Evolutionary conservation across 495 filamentous ascomycete genomes (phyloP).

Genomic region (Hypoxylon trugodes): DNA sequence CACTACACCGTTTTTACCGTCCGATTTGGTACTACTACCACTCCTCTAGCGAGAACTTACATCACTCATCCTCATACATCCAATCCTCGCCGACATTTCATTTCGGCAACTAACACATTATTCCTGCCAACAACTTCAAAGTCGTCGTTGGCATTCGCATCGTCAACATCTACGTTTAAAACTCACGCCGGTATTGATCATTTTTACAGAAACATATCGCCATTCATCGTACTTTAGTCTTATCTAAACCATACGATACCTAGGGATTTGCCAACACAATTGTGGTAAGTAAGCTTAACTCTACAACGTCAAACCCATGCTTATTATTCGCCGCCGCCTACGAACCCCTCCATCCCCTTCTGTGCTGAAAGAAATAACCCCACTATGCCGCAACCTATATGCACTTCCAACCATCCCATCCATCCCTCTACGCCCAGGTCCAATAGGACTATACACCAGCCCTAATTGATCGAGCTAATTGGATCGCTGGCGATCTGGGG

Average conservation of each 20-base stretch:
- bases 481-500: background rate
- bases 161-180: no score
- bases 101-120: no score
- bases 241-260: no score
- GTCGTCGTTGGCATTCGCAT: no score
- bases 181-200: no score
- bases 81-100: no score
- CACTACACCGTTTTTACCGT: background rate
- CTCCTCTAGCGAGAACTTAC: background rate
- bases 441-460: conserved; percentile 13
- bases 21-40: background rate
- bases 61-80: background rate
- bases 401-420: conserved; percentile 7
- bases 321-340: background rate
- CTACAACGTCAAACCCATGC: background rate
- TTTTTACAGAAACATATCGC: no score
- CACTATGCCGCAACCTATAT: background rate
- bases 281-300: conserved; percentile 11
- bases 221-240: no score
- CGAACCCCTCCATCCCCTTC: background rate
- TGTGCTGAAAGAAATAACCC: background rate
- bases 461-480: conserved; percentile 6
- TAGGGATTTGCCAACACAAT: no score
- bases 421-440: conserved; percentile 8
- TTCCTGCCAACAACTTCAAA: background rate